Conservation (phyloP, 2,329 filamentous ascomycete species). For the Ophiostoma sp. region DNA sequence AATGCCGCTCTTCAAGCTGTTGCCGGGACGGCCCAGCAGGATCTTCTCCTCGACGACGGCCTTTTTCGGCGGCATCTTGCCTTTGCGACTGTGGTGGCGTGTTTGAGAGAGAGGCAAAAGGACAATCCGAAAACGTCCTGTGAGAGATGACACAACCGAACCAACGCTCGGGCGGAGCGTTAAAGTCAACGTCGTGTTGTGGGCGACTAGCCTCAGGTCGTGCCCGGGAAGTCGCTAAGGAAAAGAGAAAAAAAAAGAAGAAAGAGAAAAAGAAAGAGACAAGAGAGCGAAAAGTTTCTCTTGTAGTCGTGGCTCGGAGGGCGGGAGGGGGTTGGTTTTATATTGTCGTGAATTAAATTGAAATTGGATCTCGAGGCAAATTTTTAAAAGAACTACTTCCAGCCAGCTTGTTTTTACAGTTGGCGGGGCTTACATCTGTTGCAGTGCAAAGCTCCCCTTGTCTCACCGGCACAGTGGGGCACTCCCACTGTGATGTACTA, state of each 20-base stretch:
- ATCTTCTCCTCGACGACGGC: constrained; percentile 88
- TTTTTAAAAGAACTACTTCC: background rate
- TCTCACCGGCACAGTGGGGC: background rate
- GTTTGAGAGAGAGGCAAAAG: background rate
- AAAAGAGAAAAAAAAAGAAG: constrained; percentile 26
- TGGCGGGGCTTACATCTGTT: constrained; percentile 5
- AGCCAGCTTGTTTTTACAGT: constrained; percentile 9
- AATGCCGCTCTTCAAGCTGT: constrained; percentile 99
- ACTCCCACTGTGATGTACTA: background rate
- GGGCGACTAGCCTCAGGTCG: constrained; percentile 23
- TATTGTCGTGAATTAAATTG: constrained; percentile 9
- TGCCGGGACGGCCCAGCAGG: constrained; percentile 89
- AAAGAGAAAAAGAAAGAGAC: constrained; percentile 21
- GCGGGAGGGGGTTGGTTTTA: constrained; percentile 11
- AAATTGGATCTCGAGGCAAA: background rate
- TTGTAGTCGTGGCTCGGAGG: constrained; percentile 2
- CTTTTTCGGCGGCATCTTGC: constrained; percentile 94
- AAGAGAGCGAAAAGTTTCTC: constrained; percentile 7
- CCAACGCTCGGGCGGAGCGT: constrained; percentile 30
- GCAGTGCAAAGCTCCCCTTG: background rate
- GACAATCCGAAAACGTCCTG: constrained; percentile 13
- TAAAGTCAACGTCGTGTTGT: constrained; percentile 40
- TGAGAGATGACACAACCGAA: constrained; percentile 5
- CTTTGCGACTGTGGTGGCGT: constrained; percentile 41
- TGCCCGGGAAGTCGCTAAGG: background rate